Conservation (phyloP, 2,329 filamentous ascomycete species). For the Hyphodiscus sp. region DNA sequence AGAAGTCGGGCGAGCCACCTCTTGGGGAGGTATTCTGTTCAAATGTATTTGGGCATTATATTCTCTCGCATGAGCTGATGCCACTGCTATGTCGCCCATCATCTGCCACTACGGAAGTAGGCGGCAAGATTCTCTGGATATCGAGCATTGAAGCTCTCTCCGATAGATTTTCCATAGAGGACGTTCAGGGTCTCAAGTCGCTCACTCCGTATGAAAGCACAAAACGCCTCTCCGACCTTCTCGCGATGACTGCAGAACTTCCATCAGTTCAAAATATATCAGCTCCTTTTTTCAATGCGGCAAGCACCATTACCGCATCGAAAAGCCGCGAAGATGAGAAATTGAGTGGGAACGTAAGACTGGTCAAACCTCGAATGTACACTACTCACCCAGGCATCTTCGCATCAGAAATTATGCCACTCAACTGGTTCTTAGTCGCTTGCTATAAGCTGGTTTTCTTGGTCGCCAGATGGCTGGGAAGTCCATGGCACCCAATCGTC, state of each 20-base stretch:
- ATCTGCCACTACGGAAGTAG: conserved; percentile 16
- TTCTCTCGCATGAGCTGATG: conserved; percentile 74
- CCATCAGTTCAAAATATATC: conserved; percentile 55
- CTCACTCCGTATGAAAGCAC: conserved; percentile 69
- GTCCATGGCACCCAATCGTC: conserved; percentile 78
- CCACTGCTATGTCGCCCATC: conserved; percentile 52
- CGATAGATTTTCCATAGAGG: conserved; percentile 50
- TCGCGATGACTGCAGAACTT: conserved; percentile 67
- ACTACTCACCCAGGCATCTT: conserved; percentile 83
- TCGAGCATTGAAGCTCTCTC: conserved; percentile 67
- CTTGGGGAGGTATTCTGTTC: conserved; percentile 82
- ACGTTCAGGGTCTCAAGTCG: conserved; percentile 68
- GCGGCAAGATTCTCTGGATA: conserved; percentile 68
- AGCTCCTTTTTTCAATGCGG: conserved; percentile 45
- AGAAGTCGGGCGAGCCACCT: conserved; percentile 41
- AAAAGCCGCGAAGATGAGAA: conserved; percentile 19
- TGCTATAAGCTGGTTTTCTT: conserved; percentile 63
- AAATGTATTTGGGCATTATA: conserved; percentile 93
- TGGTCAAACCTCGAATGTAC: conserved; percentile 59
- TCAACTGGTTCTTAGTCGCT: conserved; percentile 63
- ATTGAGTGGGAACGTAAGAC: conserved; percentile 5
- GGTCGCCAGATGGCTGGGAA: conserved; percentile 70
- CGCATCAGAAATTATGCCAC: conserved; percentile 71
- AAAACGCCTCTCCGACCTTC: conserved; percentile 80
- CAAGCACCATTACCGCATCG: conserved; percentile 21